Evolutionary conservation across 257 asterid genomes (phyloP).

Genomic region (Solanum phureja): DNA sequence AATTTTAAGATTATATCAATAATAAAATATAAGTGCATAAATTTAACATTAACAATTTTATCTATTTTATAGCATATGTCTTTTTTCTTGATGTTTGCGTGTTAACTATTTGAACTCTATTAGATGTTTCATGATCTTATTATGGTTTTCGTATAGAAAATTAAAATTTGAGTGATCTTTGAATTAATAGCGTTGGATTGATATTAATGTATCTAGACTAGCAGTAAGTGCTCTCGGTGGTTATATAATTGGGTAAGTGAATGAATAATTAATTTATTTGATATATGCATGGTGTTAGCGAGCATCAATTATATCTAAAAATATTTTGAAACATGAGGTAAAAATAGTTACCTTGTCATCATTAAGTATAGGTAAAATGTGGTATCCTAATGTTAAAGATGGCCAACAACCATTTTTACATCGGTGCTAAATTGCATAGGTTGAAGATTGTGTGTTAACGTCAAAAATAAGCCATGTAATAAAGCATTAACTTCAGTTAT

Average conservation of each 20-base stretch:
- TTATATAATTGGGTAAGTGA: not conserved
- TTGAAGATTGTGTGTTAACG: not conserved
- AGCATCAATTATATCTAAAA: too few species aligned
- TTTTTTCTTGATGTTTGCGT: not conserved
- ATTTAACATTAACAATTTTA: too few species aligned
- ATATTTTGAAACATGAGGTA: too few species aligned
- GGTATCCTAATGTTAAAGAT: too few species aligned
- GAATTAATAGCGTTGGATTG: not conserved
- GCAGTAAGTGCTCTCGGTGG: not conserved
- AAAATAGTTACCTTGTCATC: too few species aligned
- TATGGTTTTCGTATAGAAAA: too few species aligned
- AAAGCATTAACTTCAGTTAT: not conserved
- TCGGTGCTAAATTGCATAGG: too few species aligned
- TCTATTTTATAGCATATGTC: not conserved
- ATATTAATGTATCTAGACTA: not conserved
- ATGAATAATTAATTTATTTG: too few species aligned
- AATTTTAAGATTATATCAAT: too few species aligned
- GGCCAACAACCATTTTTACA: too few species aligned
- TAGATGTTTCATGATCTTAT: not conserved
- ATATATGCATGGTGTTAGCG: too few species aligned
- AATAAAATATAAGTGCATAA: not conserved
- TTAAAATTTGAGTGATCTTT: not conserved
- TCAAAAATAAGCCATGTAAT: not conserved
- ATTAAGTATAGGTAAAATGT: too few species aligned
- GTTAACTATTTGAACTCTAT: not conserved